Percentiles rank a stretch among this genome's conserved stretches.
Evolutionary conservation across 176 grass and related monocot genomes (phyloP).

Genomic region (Paspalum notatum): DNA sequence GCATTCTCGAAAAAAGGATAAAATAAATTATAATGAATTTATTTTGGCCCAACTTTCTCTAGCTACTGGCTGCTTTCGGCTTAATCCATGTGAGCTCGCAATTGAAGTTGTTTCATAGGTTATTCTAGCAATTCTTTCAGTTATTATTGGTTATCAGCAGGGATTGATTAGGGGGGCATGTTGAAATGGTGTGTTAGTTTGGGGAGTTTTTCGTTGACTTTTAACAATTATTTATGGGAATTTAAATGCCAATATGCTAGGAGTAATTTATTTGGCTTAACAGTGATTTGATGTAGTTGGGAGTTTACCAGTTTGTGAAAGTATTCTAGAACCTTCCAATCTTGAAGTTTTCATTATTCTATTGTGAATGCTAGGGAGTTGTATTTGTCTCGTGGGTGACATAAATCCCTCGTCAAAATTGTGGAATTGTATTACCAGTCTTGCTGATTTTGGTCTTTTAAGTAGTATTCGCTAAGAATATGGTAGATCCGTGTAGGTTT

Average conservation of each 20-base stretch:
- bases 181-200: background rate
- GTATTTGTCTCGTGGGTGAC: background rate
- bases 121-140: background rate
- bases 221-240: background rate
- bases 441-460: background rate
- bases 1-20: slow-evolving; percentile 32
- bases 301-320: background rate
- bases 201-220: background rate
- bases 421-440: background rate
- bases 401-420: background rate
- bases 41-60: background rate
- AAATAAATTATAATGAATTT: background rate
- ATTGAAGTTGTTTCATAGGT: slow-evolving; percentile 1
- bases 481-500: background rate
- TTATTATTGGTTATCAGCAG: background rate
- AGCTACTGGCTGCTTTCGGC: background rate
- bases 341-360: background rate
- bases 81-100: background rate
- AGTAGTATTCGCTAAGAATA: background rate
- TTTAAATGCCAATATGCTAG: background rate
- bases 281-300: background rate
- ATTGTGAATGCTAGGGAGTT: background rate
- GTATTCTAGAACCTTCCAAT: background rate
- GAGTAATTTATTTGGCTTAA: background rate
- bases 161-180: background rate